Evolutionary conservation across 768 basidiomycete species (phyloP).

Genomic region (Boletales sp.): DNA sequence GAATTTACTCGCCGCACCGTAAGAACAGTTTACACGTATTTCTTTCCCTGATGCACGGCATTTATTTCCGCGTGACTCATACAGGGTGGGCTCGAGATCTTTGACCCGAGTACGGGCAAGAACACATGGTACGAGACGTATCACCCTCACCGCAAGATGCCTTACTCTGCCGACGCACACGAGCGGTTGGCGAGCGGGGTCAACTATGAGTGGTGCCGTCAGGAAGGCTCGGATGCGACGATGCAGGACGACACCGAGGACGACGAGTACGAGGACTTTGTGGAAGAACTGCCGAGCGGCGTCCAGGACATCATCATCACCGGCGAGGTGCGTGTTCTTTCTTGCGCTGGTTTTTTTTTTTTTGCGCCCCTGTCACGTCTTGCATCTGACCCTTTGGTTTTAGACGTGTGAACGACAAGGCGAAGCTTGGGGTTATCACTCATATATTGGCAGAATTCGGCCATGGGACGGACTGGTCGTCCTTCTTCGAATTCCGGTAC

Average conservation of each 20-base stretch:
- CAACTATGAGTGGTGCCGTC: slow-evolving; percentile 23
- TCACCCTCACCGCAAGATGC: slow-evolving; percentile 35
- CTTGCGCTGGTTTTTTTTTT: background rate
- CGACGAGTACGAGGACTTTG: slow-evolving; percentile 39
- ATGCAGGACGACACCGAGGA: slow-evolving; percentile 26
- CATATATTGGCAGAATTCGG: slow-evolving; percentile 45
- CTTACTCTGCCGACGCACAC: slow-evolving; percentile 35
- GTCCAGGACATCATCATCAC: slow-evolving; percentile 52
- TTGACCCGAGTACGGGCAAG: slow-evolving; percentile 37
- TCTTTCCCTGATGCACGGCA: background rate
- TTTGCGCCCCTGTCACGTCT: background rate
- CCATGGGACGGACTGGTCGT: slow-evolving; percentile 50
- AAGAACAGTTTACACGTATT: slow-evolving; percentile 9
- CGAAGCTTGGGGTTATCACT: slow-evolving; percentile 48
- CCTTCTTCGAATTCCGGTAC: slow-evolving; percentile 44
- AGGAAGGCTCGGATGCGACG: slow-evolving; percentile 16
- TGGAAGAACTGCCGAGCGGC: slow-evolving; percentile 37
- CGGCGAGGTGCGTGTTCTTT: slow-evolving; percentile 40
- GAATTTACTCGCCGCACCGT: slow-evolving; percentile 34
- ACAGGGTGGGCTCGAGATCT: slow-evolving; percentile 41
- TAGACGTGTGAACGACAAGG: slow-evolving; percentile 44
- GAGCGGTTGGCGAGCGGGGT: slow-evolving; percentile 21
- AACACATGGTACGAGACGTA: slow-evolving; percentile 45
- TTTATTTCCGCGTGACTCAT: slow-evolving; percentile 10
- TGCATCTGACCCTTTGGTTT: background rate